A percentile compares a stretch with the other conserved stretches of the same genome.
These are phyloP conservation scores for Suhomyces coccinellae DNA, from an alignment of 1,139 yeast species.

Conservation along the genomic window DNA sequence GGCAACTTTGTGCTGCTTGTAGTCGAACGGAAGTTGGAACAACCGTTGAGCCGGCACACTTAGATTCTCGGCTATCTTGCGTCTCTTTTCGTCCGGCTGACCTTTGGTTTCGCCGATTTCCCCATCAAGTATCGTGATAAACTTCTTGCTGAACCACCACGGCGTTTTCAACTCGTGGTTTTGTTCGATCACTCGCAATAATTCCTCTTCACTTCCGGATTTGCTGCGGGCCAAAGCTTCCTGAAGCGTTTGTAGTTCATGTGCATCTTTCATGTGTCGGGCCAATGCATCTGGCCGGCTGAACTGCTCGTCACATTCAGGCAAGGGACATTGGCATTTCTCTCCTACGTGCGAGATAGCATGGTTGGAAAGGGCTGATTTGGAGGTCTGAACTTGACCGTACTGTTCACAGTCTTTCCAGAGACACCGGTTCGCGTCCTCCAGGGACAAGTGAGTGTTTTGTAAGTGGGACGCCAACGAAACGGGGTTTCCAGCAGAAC, in stretches of 20 bases:
- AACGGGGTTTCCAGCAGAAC: conserved; percentile 17
- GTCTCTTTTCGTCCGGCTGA: conserved; percentile 8
- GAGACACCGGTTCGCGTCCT: conserved; percentile 40
- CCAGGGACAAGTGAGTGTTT: conserved; percentile 28
- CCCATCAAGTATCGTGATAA: conserved; percentile 22
- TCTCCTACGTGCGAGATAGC: conserved; percentile 65
- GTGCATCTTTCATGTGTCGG: conserved; percentile 63
- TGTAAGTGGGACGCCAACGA: conserved; percentile 36
- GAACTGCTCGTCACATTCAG: conserved; percentile 66
- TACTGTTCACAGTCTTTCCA: conserved; percentile 63
- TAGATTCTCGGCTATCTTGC: background rate
- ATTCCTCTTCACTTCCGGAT: conserved; percentile 23
- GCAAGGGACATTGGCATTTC: conserved; percentile 67
- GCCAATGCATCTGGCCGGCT: conserved; percentile 62
- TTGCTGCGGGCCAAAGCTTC: conserved; percentile 19
- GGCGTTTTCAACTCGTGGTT: conserved; percentile 41
- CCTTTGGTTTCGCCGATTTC: conserved; percentile 14
- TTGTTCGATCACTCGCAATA: conserved; percentile 30
- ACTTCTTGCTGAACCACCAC: conserved; percentile 45
- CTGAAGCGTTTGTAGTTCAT: conserved; percentile 47
- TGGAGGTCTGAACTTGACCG: conserved; percentile 56
- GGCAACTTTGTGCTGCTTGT: conserved; percentile 39
- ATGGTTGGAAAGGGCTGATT: conserved; percentile 63
- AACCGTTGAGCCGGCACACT: conserved; percentile 13
- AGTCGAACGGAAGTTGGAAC: conserved; percentile 33